A percentile compares a stretch with the other conserved stretches of the same genome.
Evolutionary conservation across 202 grass and related monocot genomes (phyloP).

Genomic region (Miscanthus sacchariflorus): DNA sequence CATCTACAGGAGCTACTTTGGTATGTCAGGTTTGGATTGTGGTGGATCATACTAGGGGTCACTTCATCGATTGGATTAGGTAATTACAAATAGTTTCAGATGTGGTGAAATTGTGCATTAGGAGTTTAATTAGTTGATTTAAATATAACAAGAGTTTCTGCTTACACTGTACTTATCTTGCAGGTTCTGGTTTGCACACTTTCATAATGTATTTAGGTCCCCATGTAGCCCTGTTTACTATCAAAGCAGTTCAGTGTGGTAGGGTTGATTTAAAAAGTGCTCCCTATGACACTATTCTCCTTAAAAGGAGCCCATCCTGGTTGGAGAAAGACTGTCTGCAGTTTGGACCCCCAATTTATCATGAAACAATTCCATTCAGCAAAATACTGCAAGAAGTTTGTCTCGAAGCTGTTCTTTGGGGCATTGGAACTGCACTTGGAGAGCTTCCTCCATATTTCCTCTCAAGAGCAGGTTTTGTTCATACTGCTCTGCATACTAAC

Average conservation of each 20-base stretch:
- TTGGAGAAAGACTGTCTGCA: slow-evolving; percentile 87
- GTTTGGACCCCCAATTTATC: slow-evolving; percentile 79
- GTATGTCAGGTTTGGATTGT: slow-evolving; percentile 80
- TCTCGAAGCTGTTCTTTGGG: slow-evolving; percentile 97
- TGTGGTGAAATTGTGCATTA: neutral
- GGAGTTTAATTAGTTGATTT: slow-evolving; percentile 19
- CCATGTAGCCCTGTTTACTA: slow-evolving; percentile 96
- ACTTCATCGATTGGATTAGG: slow-evolving; percentile 97
- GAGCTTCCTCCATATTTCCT: slow-evolving; percentile 99
- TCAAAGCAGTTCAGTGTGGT: slow-evolving; percentile 89
- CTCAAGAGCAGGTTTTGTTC: slow-evolving; percentile 85
- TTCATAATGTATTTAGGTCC: slow-evolving; percentile 96
- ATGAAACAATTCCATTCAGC: slow-evolving; percentile 71
- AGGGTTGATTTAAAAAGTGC: slow-evolving; percentile 89
- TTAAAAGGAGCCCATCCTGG: slow-evolving; percentile 84
- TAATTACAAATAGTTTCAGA: slow-evolving; percentile 39
- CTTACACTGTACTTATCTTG: slow-evolving; percentile 38
- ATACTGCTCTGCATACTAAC: slow-evolving; percentile 27
- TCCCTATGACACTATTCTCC: slow-evolving; percentile 92
- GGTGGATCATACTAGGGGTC: slow-evolving; percentile 92
- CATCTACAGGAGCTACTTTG: slow-evolving; percentile 73
- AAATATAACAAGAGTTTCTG: slow-evolving; percentile 9
- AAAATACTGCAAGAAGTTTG: slow-evolving; percentile 89
- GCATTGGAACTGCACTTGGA: slow-evolving; percentile 93
- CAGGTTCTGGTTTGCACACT: slow-evolving; percentile 97